Base-by-base conservation (phyloP, 2,329 filamentous ascomycete species). In the Scytalidium sp. region DNA sequence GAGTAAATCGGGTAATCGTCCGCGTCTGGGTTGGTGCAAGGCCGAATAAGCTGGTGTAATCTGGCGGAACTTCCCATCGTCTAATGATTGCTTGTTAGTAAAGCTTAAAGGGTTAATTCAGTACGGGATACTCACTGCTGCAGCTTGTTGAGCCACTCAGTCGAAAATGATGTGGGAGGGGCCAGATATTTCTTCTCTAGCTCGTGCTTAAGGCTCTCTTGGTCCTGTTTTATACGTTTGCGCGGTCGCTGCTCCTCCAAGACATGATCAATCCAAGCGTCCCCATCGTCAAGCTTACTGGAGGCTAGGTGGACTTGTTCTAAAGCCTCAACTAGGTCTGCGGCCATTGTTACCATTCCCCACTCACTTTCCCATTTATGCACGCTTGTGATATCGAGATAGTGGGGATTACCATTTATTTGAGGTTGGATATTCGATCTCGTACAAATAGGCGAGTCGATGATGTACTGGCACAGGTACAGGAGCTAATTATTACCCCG, bases 21-120 rank as follows among this genome's bases (percentile, higher is more conserved):
- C 94, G 84, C 15, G 91, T 93, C 70, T 97, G 94, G 0, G 93
- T 95, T 3, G 91, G 89, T 1, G 91, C 90, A 48, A 97, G 79
- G 55, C 86, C 83, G 69, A 96, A 96, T 17, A 97, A 79, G 50
- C 90, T 84, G n/a, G 84, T 81, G 65, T 92, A 88, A 61, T 96
- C 87, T 32, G 84, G 80, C 3, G 89, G 82, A 50, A 84, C 79
- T 55, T 96, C 89, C 94, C 93, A 99, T 66, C 84, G 75, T 58
- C 76, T 78, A 50, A 45, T 19, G 32, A 54, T 43, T 56, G 50
- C 46, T 32, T 43, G 27, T 54, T 46, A 53, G 53, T 40, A 46
- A n/a, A 46, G 3, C n/a, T 13, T 3, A 20, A 39, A 17, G 19
- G 13, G 41, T 43, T 20, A 19, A 20, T 11, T 21, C 61, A 66